phyloP scores from a whole-genome alignment of 2,329 filamentous ascomycete genomes.

The Nigrospora oryzae region DNA sequence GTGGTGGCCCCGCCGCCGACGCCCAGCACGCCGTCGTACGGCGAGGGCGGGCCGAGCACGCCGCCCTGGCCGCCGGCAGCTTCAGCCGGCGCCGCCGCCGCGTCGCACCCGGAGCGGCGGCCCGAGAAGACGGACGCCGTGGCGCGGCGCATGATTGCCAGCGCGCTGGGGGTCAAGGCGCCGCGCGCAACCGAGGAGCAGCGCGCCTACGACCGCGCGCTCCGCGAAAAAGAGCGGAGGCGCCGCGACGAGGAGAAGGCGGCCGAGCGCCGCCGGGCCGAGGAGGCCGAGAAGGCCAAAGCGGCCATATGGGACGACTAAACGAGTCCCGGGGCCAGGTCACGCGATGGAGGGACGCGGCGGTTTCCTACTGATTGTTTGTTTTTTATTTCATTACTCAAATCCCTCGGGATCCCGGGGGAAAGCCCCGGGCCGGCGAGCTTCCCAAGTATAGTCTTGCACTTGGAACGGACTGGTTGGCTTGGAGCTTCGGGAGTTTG shows the following conservation, averaged over 20 bases:
- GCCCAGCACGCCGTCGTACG: conserved; percentile 48
- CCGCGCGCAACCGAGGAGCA: conserved; percentile 84
- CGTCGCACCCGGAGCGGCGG: conserved; percentile 24
- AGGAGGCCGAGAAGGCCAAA: conserved; percentile 68
- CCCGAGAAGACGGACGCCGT: conserved; percentile 94
- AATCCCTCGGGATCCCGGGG: too few relatives aligned
- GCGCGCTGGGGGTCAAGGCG: conserved; percentile 72
- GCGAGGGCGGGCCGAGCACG: conserved; percentile 15
- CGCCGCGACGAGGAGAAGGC: conserved; percentile 64
- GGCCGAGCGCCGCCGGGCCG: conserved; percentile 49
- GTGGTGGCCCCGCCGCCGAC: conserved; percentile 57
- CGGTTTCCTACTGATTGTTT: too few relatives aligned
- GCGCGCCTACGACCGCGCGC: conserved; percentile 71
- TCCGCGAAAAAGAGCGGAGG: conserved; percentile 79
- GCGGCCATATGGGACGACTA: conserved; percentile 79
- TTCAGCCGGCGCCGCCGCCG: conserved; percentile 1
- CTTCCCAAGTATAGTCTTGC: too few relatives aligned
- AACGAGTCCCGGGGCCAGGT: conserved; percentile 2
- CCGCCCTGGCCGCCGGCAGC: conserved; percentile 4
- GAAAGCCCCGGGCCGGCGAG: too few relatives aligned
- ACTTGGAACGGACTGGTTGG: too few relatives aligned
- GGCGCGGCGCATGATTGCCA: conserved; percentile 81
- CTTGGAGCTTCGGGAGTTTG: too few relatives aligned
- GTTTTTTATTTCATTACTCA: too few relatives aligned
- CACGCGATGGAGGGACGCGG: too few relatives aligned